Percentiles rank a stretch among this genome's conserved stretches.
Conservation (phyloP, 2,329 filamentous ascomycete genomes). For the Pseudopithomyces maydicus region DNA sequence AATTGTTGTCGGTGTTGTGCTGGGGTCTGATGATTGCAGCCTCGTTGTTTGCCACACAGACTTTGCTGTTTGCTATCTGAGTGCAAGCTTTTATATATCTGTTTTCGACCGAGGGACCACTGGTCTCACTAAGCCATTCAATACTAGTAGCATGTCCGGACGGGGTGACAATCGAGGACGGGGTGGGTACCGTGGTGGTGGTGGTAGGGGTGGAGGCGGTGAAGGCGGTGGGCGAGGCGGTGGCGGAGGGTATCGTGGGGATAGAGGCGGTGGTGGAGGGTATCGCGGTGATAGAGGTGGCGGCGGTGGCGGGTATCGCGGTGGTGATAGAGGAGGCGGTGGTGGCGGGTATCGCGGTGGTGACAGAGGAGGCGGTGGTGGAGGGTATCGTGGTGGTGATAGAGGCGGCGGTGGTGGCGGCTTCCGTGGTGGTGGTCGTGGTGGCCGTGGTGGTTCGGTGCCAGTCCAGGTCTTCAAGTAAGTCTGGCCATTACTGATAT, state of each 20-base stretch:
- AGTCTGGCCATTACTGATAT: background rate
- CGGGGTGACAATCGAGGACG: background rate
- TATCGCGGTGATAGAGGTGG: background rate
- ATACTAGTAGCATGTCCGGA: background rate
- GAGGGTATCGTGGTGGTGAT: slow-evolving; percentile 7
- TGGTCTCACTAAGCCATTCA: slow-evolving; percentile 3
- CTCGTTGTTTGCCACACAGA: no score
- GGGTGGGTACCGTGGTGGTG: background rate
- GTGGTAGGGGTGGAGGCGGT: background rate
- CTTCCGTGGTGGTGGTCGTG: slow-evolving; percentile 4
- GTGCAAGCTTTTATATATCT: background rate
- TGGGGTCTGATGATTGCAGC: no score
- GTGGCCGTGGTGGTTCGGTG: slow-evolving; percentile 7
- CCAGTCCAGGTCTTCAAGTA: slow-evolving; percentile 13
- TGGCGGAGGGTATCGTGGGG: slow-evolving; percentile 4
- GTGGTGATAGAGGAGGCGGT: slow-evolving; percentile 2
- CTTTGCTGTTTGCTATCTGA: background rate
- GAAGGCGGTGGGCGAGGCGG: slow-evolving; percentile 1
- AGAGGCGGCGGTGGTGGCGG: slow-evolving; percentile 9
- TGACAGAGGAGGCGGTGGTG: slow-evolving; percentile 11
- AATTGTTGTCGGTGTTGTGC: no score
- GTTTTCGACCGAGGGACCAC: background rate
- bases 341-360: slow-evolving; percentile 12
- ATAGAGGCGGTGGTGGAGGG: background rate
- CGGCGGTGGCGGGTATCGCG: background rate